Conservation (phyloP, 805 yeast genomes). For the Kuraishia floccosa region DNA sequence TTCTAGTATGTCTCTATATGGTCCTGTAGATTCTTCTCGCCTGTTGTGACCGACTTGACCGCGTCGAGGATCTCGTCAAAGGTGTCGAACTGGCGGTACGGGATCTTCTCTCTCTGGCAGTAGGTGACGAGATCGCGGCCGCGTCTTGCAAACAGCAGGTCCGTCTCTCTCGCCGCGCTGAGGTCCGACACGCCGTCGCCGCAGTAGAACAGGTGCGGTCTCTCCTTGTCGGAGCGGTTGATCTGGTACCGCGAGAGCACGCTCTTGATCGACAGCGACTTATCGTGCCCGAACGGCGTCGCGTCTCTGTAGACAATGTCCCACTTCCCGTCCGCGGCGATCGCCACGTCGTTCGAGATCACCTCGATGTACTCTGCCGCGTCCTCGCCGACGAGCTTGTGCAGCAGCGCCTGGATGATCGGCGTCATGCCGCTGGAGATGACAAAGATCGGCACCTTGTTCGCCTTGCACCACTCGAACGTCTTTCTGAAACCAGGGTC, state of each 20-base stretch:
- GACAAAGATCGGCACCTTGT: slow-evolving; percentile 74
- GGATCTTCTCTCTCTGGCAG: slow-evolving; percentile 71
- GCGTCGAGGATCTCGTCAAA: slow-evolving; percentile 65
- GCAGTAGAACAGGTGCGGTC: slow-evolving; percentile 76
- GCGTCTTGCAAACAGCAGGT: slow-evolving; percentile 82
- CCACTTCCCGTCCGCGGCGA: slow-evolving; percentile 56
- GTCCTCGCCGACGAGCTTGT: slow-evolving; percentile 65
- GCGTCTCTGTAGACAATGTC: slow-evolving; percentile 78
- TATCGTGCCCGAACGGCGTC: slow-evolving; percentile 90
- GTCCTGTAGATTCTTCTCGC: slow-evolving; percentile 14
- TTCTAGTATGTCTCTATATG: too few relatives aligned
- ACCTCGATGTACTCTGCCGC: slow-evolving; percentile 66
- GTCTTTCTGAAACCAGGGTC: slow-evolving; percentile 88
- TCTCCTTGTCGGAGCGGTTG: slow-evolving; percentile 20
- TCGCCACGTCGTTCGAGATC: slow-evolving; percentile 65
- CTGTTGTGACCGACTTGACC: slow-evolving; percentile 42
- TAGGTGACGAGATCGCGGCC: slow-evolving; percentile 84
- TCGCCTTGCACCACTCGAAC: slow-evolving; percentile 64
- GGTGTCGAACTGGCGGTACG: slow-evolving; percentile 72
- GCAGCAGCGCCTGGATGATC: slow-evolving; percentile 68
- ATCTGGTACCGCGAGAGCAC: slow-evolving; percentile 21
- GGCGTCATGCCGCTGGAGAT: slow-evolving; percentile 94
- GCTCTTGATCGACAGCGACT: slow-evolving; percentile 65
- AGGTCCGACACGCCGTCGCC: slow-evolving; percentile 98
- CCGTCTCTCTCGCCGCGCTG: slow-evolving; percentile 92